These are phyloP conservation scores for Calonectria pauciramosa DNA, from an alignment of 2,329 filamentous ascomycete species.

Conservation along the genomic window DNA sequence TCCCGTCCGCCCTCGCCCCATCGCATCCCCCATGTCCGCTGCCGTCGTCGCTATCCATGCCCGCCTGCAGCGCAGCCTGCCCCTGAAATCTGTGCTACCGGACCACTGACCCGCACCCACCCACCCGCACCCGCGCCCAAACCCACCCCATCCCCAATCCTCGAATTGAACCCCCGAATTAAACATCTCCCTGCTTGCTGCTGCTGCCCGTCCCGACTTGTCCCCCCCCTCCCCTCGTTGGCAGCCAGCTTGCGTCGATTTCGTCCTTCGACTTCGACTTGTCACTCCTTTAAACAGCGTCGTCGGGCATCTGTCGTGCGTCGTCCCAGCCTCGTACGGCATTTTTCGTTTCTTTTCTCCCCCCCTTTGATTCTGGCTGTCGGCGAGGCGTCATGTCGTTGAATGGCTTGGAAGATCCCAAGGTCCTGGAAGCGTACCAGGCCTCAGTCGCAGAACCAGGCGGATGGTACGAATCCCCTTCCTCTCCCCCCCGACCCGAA, in stretches of 20 bases:
- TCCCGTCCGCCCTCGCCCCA: constrained; percentile 5
- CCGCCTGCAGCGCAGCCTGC: constrained; percentile 16
- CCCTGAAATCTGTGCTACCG: constrained; percentile 30
- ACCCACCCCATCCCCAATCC: constrained; percentile 18
- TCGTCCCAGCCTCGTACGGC: constrained; percentile 12
- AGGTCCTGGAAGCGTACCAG: constrained; percentile 88
- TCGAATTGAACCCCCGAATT: constrained; percentile 25
- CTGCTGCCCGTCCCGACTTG: constrained; percentile 23
- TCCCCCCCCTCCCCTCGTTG: constrained; percentile 16
- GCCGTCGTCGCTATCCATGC: constrained; percentile 7
- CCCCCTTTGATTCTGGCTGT: constrained; percentile 29
- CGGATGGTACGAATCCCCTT: constrained; percentile 81
- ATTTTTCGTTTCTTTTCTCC: neutral
- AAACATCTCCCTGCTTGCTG: constrained; percentile 28
- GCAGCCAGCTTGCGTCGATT: constrained; percentile 28
- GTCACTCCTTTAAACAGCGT: constrained; percentile 23
- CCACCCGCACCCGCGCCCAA: constrained; percentile 17
- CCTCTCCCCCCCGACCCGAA: neutral
- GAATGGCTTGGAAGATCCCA: constrained; percentile 89
- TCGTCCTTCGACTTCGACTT: constrained; percentile 19
- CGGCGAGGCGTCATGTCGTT: constrained; percentile 79
- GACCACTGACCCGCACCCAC: constrained; percentile 27
- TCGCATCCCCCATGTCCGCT: neutral
- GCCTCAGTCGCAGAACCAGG: constrained; percentile 84
- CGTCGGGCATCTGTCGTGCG: neutral